These are phyloP conservation scores for Alternaria triticimaculans DNA, from an alignment of 2,329 filamentous ascomycete species.

Conservation along the genomic window DNA sequence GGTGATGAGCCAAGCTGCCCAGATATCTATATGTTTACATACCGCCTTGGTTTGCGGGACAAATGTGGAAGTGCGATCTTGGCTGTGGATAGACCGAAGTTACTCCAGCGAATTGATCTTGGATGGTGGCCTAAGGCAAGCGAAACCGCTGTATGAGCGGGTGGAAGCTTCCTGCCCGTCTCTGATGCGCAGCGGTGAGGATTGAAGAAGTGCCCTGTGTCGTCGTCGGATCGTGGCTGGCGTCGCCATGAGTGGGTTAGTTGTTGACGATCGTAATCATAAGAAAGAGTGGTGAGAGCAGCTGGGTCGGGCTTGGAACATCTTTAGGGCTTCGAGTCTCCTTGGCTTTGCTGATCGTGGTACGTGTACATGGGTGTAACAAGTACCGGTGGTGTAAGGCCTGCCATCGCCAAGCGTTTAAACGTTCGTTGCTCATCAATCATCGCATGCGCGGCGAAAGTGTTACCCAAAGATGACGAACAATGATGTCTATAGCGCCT, in stretches of 20 bases:
- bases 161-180: not conserved
- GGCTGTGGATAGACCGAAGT: not conserved
- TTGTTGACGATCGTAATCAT: not conserved
- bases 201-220: not conserved
- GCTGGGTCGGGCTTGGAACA: not conserved
- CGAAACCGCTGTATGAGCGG: not conserved
- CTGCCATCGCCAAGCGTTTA: not conserved
- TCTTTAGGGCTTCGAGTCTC: not conserved
- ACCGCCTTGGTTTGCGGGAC: not conserved
- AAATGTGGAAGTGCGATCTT: not conserved
- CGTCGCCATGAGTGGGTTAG: not conserved
- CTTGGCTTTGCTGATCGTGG: not conserved
- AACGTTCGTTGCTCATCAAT: not conserved
- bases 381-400: not conserved
- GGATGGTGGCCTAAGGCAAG: not conserved
- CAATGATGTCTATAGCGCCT: not conserved
- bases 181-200: not conserved
- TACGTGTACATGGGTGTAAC: not conserved
- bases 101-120: not conserved
- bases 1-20: not conserved
- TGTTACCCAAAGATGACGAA: not conserved
- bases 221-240: not conserved
- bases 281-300: not conserved
- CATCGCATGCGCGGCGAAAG: not conserved
- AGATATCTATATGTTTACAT: fast-evolving